These are phyloP conservation scores for Rhizophora mangle DNA, from an alignment of 345 rosid species.

Conservation along the genomic window DNA sequence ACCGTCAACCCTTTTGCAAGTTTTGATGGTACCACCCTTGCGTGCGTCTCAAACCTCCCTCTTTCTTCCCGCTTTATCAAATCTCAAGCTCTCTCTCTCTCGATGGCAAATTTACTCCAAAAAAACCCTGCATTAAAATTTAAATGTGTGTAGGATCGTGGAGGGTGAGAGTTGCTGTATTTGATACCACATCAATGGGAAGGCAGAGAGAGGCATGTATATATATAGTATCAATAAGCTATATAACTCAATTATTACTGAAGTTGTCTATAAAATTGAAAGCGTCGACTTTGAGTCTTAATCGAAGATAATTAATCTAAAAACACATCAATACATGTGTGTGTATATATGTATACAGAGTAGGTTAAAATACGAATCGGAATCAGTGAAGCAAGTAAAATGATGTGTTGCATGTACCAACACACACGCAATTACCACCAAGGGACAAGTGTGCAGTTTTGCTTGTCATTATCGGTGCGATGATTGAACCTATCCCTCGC, in stretches of 20 bases:
- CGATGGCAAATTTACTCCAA: background rate
- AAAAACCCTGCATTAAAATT: background rate
- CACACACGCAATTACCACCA: background rate
- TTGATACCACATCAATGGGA: too few species aligned
- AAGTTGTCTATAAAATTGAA: too few species aligned
- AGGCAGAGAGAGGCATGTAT: too few species aligned
- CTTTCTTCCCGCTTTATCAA: background rate
- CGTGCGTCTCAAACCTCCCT: slow-evolving; percentile 24
- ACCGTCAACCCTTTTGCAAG: slow-evolving; percentile 21
- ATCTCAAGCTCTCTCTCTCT: background rate
- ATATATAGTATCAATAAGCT: too few species aligned
- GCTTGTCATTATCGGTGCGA: background rate
- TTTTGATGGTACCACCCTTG: slow-evolving; percentile 24
- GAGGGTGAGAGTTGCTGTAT: background rate
- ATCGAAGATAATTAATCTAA: too few species aligned
- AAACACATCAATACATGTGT: too few species aligned
- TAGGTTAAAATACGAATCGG: background rate
- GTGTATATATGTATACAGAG: too few species aligned
- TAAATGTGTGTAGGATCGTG: background rate
- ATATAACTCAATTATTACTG: too few species aligned
- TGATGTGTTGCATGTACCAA: background rate
- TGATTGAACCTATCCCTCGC: too few species aligned
- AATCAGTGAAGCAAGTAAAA: background rate
- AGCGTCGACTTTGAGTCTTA: too few species aligned
- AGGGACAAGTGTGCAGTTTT: background rate